A percentile compares a stretch with the other conserved stretches of the same genome.
Evolutionary conservation across 1,284 basidiomycete species (phyloP).

Genomic region (Termitomyces sp.): DNA sequence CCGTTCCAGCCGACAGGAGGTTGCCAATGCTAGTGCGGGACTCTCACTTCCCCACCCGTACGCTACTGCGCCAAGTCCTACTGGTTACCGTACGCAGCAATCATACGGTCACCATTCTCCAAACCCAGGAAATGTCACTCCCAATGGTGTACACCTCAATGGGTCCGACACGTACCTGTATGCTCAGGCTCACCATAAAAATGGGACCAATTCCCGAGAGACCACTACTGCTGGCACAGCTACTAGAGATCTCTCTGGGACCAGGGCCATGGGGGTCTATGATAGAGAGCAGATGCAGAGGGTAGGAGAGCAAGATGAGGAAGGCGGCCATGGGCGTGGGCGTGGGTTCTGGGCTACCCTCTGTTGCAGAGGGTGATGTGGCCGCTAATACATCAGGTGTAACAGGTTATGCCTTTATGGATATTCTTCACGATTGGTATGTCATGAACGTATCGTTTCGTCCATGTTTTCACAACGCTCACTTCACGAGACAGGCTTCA

Average conservation of each 20-base stretch:
- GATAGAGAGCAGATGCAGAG: slow-evolving; percentile 52
- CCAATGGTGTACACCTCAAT: slow-evolving; percentile 39
- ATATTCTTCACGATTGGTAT: slow-evolving; percentile 18
- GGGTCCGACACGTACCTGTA: slow-evolving; percentile 61
- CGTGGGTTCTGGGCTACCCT: slow-evolving; percentile 44
- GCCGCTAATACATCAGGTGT: slow-evolving; percentile 6
- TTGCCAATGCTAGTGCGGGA: slow-evolving; percentile 28
- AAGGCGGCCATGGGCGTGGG: slow-evolving; percentile 41
- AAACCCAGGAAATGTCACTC: slow-evolving; percentile 34
- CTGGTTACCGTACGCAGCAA: slow-evolving; percentile 43
- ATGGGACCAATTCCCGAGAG: slow-evolving; percentile 42
- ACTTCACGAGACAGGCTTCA: slow-evolving; percentile 5
- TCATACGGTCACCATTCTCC: slow-evolving; percentile 57
- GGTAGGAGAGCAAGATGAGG: slow-evolving; percentile 42
- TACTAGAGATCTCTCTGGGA: slow-evolving; percentile 27
- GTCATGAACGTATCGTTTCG: neutral
- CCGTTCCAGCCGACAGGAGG: slow-evolving; percentile 57
- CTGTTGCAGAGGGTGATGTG: slow-evolving; percentile 41
- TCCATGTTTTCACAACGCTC: neutral
- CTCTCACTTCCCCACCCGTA: slow-evolving; percentile 64
- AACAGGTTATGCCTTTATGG: slow-evolving; percentile 17
- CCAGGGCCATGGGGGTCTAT: slow-evolving; percentile 50
- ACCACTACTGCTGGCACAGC: slow-evolving; percentile 36
- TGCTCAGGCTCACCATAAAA: slow-evolving; percentile 44
- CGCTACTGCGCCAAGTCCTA: slow-evolving; percentile 52